Evolutionary conservation across 2,329 filamentous ascomycete species (phyloP).

Genomic region (Mollisia scopiformis): DNA sequence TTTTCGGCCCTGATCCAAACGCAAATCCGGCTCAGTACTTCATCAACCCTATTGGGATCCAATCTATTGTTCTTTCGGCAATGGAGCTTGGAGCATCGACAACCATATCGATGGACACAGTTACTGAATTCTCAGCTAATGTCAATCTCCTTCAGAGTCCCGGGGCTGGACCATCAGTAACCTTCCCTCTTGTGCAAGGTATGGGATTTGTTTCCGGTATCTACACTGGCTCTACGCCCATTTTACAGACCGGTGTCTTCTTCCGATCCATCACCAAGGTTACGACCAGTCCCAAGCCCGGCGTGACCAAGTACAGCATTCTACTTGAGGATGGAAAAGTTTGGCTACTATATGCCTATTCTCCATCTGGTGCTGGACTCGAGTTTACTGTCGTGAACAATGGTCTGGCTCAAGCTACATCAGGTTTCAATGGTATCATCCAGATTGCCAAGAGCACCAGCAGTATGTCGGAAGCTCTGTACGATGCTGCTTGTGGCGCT

Average conservation of each 20-base stretch:
- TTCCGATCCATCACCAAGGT: constrained; percentile 69
- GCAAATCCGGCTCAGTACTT: constrained; percentile 71
- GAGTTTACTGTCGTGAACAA: constrained; percentile 71
- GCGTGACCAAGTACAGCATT: constrained; percentile 77
- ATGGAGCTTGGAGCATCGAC: constrained; percentile 68
- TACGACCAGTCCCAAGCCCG: constrained; percentile 58
- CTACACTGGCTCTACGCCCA: constrained; percentile 71
- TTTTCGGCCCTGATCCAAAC: constrained; percentile 61
- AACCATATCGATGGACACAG: constrained; percentile 53
- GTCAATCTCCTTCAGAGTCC: constrained; percentile 64
- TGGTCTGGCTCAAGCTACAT: constrained; percentile 64
- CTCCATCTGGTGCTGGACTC: constrained; percentile 60
- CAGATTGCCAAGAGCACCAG: constrained; percentile 81
- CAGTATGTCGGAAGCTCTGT: constrained; percentile 63
- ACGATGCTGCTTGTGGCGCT: constrained; percentile 76
- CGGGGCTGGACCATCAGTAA: constrained; percentile 62
- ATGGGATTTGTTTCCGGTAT: constrained; percentile 84
- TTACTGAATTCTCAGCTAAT: constrained; percentile 63
- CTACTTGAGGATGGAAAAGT: constrained; percentile 70
- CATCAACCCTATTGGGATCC: constrained; percentile 79
- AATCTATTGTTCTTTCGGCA: constrained; percentile 81
- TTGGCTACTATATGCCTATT: constrained; percentile 82
- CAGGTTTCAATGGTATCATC: constrained; percentile 74
- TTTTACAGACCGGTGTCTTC: constrained; percentile 74
- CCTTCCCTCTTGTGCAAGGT: constrained; percentile 84